Base-by-base conservation (phyloP, 1,284 basidiomycete genomes). In the Pisolithus thermaeus region DNA sequence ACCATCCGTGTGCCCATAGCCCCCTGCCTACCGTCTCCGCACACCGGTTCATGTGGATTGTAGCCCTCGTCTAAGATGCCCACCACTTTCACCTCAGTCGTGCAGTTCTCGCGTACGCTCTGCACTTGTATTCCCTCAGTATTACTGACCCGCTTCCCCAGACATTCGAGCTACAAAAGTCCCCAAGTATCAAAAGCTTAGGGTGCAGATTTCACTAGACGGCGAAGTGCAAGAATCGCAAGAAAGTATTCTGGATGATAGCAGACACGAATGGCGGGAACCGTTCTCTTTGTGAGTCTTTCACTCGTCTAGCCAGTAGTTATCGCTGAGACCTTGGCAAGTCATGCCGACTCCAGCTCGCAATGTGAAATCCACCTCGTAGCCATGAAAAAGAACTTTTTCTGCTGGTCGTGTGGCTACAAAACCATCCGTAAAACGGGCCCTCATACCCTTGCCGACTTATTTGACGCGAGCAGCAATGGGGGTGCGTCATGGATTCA, bases 1-100 rank as follows among this genome's bases (percentile, higher is more conserved):
- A 37, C 50, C 56, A 59, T 56, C 53, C 56, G 39, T 63, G 62
- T 67, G 63, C 65, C 62, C 62, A 62, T 61, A 60, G 63, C 62
- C 62, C 65, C 64, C 63, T 36, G 58, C 65, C 59, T 59, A 61
- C 30, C 28, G 7, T 56, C 35, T 12, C 53, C 40, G 60, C 60
- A 56, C 59, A 62, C 54, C 36, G 18, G 48, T 67, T 54, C 64
- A 60, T 64, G 63, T 55, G 16, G 46, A 54, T 53, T 32, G 14
- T 49, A 49, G 35, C 46, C 52, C 40, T 54, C 47, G 30, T 53
- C 50, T 59, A 55, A 51, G 4, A 64, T 64, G 62, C 23, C 63
- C 43, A 45, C 14, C 47, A 11, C 46, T 41, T 39, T 52, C 52
- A 46, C 16, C 20, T 56, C 52, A 27, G 38, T 60, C 23, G 44